Evolutionary conservation across 2,329 filamentous ascomycete species (phyloP).

Genomic region (Lachnellula occidentalis): DNA sequence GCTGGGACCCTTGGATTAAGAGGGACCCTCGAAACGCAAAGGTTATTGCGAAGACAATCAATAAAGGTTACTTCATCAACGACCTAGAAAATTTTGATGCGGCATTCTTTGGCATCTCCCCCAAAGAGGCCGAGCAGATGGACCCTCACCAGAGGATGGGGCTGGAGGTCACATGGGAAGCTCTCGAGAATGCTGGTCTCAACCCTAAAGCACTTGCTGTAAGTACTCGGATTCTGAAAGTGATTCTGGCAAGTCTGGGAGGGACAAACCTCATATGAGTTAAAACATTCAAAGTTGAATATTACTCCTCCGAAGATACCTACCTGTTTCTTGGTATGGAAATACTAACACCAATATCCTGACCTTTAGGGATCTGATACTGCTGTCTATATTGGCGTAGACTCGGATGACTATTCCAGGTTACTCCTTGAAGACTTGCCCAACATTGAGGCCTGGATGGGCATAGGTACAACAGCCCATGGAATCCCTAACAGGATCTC

Average conservation of each 20-base stretch:
- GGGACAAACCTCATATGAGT: too few relatives aligned
- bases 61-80: conserved; percentile 27
- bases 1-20: conserved; percentile 1
- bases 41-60: not conserved
- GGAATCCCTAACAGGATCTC: conserved; percentile 35
- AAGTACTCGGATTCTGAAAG: not conserved
- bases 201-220: conserved; percentile 39
- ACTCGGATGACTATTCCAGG: conserved; percentile 34
- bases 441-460: conserved; percentile 35
- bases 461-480: conserved; percentile 35
- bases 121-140: conserved; percentile 32
- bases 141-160: conserved; percentile 35
- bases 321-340: too few relatives aligned
- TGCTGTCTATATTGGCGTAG: conserved; percentile 19
- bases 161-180: conserved; percentile 59
- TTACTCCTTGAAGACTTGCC: conserved; percentile 35
- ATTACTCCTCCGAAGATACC: too few relatives aligned
- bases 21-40: not conserved
- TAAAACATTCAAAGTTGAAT: too few relatives aligned
- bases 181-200: conserved; percentile 59
- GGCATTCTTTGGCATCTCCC: conserved; percentile 35
- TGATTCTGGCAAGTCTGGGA: too few relatives aligned
- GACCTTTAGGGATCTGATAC: not conserved
- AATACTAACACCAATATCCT: too few relatives aligned
- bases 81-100: conserved; percentile 34